These are phyloP conservation scores for Kuraishia molischiana DNA, from an alignment of 805 yeast genomes.

Conservation along the genomic window DNA sequence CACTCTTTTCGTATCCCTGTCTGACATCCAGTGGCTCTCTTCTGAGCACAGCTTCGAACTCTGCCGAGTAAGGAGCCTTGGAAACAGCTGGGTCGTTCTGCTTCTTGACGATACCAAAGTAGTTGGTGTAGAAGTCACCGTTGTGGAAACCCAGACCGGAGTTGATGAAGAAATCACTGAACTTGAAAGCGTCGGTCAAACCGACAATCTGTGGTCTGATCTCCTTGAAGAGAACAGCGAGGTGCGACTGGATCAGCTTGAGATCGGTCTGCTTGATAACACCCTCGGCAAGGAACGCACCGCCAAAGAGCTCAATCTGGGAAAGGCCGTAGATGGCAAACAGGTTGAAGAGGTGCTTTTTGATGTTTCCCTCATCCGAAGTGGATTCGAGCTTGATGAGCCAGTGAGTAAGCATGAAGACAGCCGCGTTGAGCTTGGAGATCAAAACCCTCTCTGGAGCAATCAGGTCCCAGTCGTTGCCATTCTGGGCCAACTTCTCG, in stretches of 20 bases:
- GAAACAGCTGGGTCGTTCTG: conserved; percentile 39
- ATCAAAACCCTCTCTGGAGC: conserved; percentile 34
- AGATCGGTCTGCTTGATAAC: conserved; percentile 42
- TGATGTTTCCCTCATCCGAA: conserved; percentile 28
- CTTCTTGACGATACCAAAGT: conserved; percentile 44
- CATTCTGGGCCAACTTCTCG: conserved; percentile 20
- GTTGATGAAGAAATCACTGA: conserved; percentile 72
- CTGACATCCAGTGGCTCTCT: conserved; percentile 26
- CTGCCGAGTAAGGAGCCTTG: conserved; percentile 51
- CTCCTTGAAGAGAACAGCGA: conserved; percentile 34
- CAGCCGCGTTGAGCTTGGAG: conserved; percentile 41
- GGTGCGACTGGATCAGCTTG: conserved; percentile 28
- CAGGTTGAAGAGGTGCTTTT: conserved; percentile 39
- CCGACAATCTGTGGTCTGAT: conserved; percentile 66
- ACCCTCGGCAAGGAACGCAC: conserved; percentile 58
- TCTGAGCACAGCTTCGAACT: conserved; percentile 25
- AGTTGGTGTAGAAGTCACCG: conserved; percentile 78
- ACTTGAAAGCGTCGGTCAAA: conserved; percentile 75
- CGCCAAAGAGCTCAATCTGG: conserved; percentile 61
- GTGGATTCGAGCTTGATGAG: conserved; percentile 19
- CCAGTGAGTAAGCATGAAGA: conserved; percentile 33
- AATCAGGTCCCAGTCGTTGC: conserved; percentile 33
- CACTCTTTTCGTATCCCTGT: conserved; percentile 14
- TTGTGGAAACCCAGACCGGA: conserved; percentile 74
- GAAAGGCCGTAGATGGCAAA: conserved; percentile 56